phyloP scores from a whole-genome alignment of 2,329 filamentous ascomycete species.

The Xylaria sp. region DNA sequence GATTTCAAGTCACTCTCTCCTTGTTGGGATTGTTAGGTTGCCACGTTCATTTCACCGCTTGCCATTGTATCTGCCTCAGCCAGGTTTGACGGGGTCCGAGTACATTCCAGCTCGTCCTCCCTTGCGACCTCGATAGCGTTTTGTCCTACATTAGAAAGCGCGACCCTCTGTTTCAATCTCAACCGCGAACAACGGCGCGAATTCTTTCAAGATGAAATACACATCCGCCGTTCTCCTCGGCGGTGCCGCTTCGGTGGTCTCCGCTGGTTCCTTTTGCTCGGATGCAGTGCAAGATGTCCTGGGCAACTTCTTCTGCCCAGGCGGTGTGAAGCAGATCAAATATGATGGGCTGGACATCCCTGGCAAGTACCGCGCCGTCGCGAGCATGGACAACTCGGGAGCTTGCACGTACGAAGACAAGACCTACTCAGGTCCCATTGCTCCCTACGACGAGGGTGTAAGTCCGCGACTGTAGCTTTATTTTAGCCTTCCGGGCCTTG shows the following conservation, averaged over 20 bases:
- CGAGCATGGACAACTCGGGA: constrained; percentile 65
- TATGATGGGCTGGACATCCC: constrained; percentile 69
- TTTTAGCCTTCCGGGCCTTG: no score
- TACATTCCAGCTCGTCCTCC: constrained; percentile 28
- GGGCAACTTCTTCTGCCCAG: constrained; percentile 45
- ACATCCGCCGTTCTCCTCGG: constrained; percentile 42
- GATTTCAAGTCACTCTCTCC: constrained; percentile 30
- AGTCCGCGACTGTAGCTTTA: constrained; percentile 43
- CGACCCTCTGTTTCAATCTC: constrained; percentile 10
- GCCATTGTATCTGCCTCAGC: constrained; percentile 16
- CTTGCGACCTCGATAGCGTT: constrained; percentile 8
- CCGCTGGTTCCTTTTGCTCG: constrained; percentile 40
- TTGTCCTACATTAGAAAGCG: constrained; percentile 11
- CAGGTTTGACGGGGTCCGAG: not conserved
- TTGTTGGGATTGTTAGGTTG: constrained; percentile 34
- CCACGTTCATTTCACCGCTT: constrained; percentile 39
- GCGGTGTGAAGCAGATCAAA: constrained; percentile 69
- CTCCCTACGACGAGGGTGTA: constrained; percentile 77
- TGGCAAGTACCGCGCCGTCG: constrained; percentile 73
- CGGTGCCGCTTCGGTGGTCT: constrained; percentile 43
- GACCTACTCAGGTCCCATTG: constrained; percentile 67
- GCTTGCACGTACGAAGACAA: constrained; percentile 64
- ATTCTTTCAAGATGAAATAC: constrained; percentile 42
- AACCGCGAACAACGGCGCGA: constrained; percentile 5
- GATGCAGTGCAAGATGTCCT: constrained; percentile 41